These are phyloP conservation scores for Verbena officinalis DNA, from an alignment of 257 asterid species.

Conservation along the genomic window DNA sequence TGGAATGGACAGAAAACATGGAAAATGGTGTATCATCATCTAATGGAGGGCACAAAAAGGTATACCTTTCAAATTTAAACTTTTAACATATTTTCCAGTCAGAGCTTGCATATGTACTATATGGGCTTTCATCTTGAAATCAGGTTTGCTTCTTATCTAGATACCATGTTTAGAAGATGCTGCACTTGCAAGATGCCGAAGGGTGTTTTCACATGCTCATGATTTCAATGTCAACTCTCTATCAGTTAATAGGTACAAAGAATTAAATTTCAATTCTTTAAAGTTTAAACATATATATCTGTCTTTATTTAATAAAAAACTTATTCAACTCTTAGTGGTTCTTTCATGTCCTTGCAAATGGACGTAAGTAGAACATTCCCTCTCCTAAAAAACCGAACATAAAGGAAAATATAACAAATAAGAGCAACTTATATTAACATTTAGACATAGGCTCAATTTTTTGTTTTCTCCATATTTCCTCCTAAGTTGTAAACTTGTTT, in stretches of 20 bases:
- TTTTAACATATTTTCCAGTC: slow-evolving; percentile 22
- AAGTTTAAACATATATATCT: neutral
- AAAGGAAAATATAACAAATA: neutral
- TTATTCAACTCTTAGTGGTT: neutral
- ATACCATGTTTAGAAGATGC: slow-evolving; percentile 49
- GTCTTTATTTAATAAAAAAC: slow-evolving; percentile 6
- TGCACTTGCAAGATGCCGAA: slow-evolving; percentile 59
- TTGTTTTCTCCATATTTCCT: slow-evolving; percentile 11
- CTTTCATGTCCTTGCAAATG: slow-evolving; percentile 11
- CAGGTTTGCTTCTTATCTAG: slow-evolving; percentile 40
- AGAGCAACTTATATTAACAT: slow-evolving; percentile 6
- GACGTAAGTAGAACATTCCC: slow-evolving; percentile 15
- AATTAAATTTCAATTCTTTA: neutral
- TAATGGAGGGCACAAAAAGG: slow-evolving; percentile 50
- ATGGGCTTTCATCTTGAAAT: slow-evolving; percentile 13
- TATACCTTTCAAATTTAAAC: slow-evolving; percentile 33
- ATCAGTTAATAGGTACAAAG: slow-evolving; percentile 66
- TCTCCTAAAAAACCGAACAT: neutral
- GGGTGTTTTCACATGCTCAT: slow-evolving; percentile 73
- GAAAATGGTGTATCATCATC: slow-evolving; percentile 34
- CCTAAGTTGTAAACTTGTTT: slow-evolving; percentile 27
- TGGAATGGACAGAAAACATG: slow-evolving; percentile 52
- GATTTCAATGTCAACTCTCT: slow-evolving; percentile 72
- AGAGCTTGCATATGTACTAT: slow-evolving; percentile 10
- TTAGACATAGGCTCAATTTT: neutral